Evolutionary conservation across 192 early-diverging fungal species (phyloP).

Genomic region (Backusella westeae): DNA sequence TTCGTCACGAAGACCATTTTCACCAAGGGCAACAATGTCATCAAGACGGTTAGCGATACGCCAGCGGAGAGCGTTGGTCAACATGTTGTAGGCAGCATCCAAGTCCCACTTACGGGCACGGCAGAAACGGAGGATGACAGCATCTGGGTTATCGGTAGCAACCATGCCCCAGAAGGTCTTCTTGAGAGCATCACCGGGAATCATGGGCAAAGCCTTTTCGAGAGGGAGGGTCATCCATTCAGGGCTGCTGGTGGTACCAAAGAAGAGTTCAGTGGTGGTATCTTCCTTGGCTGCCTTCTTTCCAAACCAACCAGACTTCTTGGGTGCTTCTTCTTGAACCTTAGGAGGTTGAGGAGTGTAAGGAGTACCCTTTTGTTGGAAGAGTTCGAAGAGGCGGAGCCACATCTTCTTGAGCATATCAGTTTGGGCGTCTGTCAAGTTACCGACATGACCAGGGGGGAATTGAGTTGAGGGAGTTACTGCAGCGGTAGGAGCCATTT

Average conservation of each 20-base stretch:
- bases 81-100: slow-evolving; percentile 70
- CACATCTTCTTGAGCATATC: slow-evolving; percentile 47
- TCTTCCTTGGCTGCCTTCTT: neutral
- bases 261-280: neutral
- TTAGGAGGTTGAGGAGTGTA: neutral
- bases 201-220: slow-evolving; percentile 22
- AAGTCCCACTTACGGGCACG: slow-evolving; percentile 90
- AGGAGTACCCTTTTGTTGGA: slow-evolving; percentile 23
- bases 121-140: slow-evolving; percentile 73
- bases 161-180: slow-evolving; percentile 63
- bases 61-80: slow-evolving; percentile 72
- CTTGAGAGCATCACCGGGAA: slow-evolving; percentile 34
- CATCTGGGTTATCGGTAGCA: slow-evolving; percentile 68
- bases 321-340: neutral
- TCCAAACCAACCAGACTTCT: slow-evolving; percentile 9
- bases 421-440: slow-evolving; percentile 44
- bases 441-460: slow-evolving; percentile 16
- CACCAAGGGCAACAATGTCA: slow-evolving; percentile 44
- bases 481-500: neutral
- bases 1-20: slow-evolving; percentile 34
- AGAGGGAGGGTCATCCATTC: slow-evolving; percentile 8
- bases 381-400: slow-evolving; percentile 42
- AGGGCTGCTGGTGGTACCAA: slow-evolving; percentile 10
- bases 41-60: slow-evolving; percentile 51
- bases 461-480: neutral